Evolutionary conservation across 202 grass and related monocot genomes (phyloP).

Genomic region (Cymbopogon flexuosus): DNA sequence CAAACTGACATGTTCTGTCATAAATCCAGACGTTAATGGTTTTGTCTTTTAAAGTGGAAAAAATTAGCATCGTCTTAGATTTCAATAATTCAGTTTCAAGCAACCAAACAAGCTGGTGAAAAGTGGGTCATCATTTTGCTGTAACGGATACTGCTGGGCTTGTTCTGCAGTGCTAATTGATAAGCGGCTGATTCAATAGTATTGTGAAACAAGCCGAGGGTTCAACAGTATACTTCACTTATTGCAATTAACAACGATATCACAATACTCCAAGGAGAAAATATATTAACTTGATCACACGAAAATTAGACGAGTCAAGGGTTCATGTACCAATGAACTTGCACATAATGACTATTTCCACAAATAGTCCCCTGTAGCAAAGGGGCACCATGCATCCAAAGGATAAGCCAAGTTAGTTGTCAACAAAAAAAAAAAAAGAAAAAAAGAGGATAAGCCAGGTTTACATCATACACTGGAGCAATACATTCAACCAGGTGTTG

Average conservation of each 20-base stretch:
- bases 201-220: too few relatives aligned
- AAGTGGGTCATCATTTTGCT: not conserved
- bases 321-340: not conserved
- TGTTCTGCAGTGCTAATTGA: too few relatives aligned
- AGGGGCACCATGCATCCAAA: slow-evolving; percentile 4
- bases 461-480: slow-evolving; percentile 24
- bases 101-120: not conserved
- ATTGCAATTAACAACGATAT: not conserved
- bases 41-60: not conserved
- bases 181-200: too few relatives aligned
- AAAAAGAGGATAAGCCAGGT: not conserved
- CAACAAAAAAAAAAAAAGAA: too few relatives aligned
- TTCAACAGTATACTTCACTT: not conserved
- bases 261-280: not conserved
- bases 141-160: not conserved
- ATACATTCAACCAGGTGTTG: slow-evolving; percentile 52
- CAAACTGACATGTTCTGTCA: not conserved
- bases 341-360: slow-evolving; percentile 2
- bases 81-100: not conserved
- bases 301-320: not conserved
- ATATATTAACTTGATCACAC: not conserved
- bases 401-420: not conserved
- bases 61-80: not conserved
- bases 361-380: not conserved
- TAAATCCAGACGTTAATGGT: not conserved